phyloP scores from a whole-genome alignment of 2,329 filamentous ascomycete genomes.

The Epichloe sibirici region DNA sequence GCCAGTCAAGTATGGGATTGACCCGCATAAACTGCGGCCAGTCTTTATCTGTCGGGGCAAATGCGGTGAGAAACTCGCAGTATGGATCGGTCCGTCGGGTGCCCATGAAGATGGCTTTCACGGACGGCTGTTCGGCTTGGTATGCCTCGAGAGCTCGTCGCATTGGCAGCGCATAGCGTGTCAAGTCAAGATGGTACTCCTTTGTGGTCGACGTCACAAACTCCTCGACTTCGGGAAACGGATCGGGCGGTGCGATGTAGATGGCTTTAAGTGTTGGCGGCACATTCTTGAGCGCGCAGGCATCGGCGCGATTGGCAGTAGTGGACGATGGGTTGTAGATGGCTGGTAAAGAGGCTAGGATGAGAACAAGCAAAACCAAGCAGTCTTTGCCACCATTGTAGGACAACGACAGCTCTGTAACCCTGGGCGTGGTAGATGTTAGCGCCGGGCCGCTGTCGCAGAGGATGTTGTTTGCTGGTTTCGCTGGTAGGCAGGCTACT shows the following conservation, averaged over 20 bases:
- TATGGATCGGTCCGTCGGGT: slow-evolving; percentile 90
- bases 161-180: slow-evolving; percentile 68
- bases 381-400: slow-evolving; percentile 99
- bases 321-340: slow-evolving; percentile 14
- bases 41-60: slow-evolving; percentile 75
- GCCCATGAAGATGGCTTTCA: slow-evolving; percentile 48
- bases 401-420: slow-evolving; percentile 71
- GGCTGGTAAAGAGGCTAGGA: slow-evolving; percentile 52
- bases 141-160: slow-evolving; percentile 70
- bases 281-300: slow-evolving; percentile 16
- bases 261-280: slow-evolving; percentile 55
- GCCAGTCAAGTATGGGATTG: slow-evolving; percentile 96
- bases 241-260: slow-evolving; percentile 76
- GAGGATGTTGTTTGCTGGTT: no score
- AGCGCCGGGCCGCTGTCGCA: background rate
- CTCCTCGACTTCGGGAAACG: slow-evolving; percentile 73
- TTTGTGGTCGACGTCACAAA: slow-evolving; percentile 60
- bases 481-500: no score
- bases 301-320: slow-evolving; percentile 8
- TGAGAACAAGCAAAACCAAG: slow-evolving; percentile 78
- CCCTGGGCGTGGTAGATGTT: slow-evolving; percentile 30
- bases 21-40: slow-evolving; percentile 92
- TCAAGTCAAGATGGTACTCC: slow-evolving; percentile 63
- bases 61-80: slow-evolving; percentile 64
- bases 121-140: slow-evolving; percentile 46